Evolutionary conservation across 2,329 filamentous ascomycete species (phyloP), one percentile per base, ranked within the genome.

Genomic region (Moelleriella libera): DNA sequence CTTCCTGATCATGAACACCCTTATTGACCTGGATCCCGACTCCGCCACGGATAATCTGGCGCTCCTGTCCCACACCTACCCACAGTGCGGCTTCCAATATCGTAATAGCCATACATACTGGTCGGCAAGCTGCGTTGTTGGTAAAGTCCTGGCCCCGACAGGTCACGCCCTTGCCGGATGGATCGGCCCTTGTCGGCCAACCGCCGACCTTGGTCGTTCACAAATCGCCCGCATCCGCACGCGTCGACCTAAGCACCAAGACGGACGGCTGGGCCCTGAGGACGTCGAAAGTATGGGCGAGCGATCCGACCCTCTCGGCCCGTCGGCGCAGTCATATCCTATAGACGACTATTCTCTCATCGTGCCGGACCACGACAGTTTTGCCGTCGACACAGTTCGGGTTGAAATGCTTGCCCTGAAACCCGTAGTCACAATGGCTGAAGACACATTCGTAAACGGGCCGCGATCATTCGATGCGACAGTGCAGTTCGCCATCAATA

Each of bases 1-100:
- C 3, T 88, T 84, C 64, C 72, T 87, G 39, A 78, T 86, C 43
- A 88, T 88, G 82, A 88, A 87, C 59, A 76, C 83, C 4, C 70
- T 88, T 42, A 80, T 88, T 52, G 84, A 88, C 59, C 77, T 85
- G 54, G 83, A 88, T 56, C 78, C 79, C 2, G 82, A 85, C 58
- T 72, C 72, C 4, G 79, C 78, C 3, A 78, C 76, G 5, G 76
- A 82, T 51, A 68, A 78, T 6, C 72, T 88, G 12, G 78, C 80
- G 9, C 71, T 82, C 34, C 71, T 88, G 7, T 82, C 79, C 1
- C 80, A 86, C 55, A 71, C 82, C 53, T 74, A 82, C 49, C 81
- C 82, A 1, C 70, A 80, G 53, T 80, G 80, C 52, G 84, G 84
- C 12, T 87, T 88, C 57, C 84, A 88, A 63, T 87, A 88, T 59